Evolutionary conservation across 2,329 filamentous ascomycete species (phyloP).

Genomic region (Intubia oerlemansii): DNA sequence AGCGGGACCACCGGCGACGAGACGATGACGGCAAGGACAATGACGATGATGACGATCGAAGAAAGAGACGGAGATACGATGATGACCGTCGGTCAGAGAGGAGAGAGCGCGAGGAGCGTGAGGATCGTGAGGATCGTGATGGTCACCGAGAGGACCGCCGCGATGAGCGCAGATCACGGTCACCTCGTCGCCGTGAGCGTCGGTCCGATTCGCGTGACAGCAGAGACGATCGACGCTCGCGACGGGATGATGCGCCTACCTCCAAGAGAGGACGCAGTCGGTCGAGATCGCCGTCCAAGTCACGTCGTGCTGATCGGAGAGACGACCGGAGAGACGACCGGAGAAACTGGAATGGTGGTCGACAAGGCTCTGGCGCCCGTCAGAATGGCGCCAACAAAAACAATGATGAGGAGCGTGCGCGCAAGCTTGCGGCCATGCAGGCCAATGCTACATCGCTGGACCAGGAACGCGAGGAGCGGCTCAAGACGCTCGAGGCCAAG

Average conservation of each 20-base stretch:
- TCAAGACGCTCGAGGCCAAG: constrained; percentile 42
- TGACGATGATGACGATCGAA: neutral
- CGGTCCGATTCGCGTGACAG: too few relatives aligned
- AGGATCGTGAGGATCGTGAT: constrained; percentile 10
- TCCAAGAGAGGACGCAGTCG: neutral
- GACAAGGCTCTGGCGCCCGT: neutral
- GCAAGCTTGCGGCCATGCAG: constrained; percentile 54
- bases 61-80: neutral
- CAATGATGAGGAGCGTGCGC: constrained; percentile 28
- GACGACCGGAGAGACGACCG: constrained; percentile 2
- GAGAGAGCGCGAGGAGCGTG: too few relatives aligned
- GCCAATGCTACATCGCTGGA: constrained; percentile 49
- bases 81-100: neutral
- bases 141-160: constrained; percentile 17
- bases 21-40: neutral
- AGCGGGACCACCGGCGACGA: neutral
- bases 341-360: neutral
- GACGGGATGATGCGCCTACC: too few relatives aligned
- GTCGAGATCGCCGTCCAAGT: neutral
- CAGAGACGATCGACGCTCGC: too few relatives aligned
- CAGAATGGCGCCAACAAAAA: neutral
- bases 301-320: neutral
- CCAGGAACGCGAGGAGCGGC: constrained; percentile 42
- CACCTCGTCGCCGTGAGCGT: neutral
- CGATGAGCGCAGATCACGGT: neutral